Evolutionary conservation across 2,329 filamentous ascomycete species (phyloP).

Genomic region (Pseudovirgaria hyperparasitica): DNA sequence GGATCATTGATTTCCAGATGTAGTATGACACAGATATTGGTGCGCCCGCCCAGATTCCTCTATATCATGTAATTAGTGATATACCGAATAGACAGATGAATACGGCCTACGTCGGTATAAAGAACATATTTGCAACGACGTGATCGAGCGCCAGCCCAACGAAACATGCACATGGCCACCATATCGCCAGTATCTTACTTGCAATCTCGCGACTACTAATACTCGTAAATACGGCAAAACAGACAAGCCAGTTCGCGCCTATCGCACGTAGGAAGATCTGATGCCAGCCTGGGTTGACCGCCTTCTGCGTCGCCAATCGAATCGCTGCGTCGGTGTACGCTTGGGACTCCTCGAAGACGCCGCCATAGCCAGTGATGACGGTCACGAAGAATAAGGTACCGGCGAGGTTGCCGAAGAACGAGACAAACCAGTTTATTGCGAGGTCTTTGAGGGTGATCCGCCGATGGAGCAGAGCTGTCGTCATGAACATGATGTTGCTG

Average conservation of each 20-base stretch:
- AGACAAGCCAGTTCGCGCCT: constrained; percentile 34
- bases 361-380: constrained; percentile 16
- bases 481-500: constrained; percentile 13
- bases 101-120: constrained; percentile 18
- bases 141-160: constrained; percentile 42
- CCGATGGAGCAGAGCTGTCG: constrained; percentile 10
- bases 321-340: constrained; percentile 33
- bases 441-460: constrained; percentile 11
- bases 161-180: constrained; percentile 44
- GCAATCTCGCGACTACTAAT: constrained; percentile 37
- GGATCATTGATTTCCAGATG: constrained; percentile 46
- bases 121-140: constrained; percentile 46
- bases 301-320: constrained; percentile 36
- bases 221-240: constrained; percentile 37
- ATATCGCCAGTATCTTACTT: constrained; percentile 43
- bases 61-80: constrained; percentile 14
- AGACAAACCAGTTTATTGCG: constrained; percentile 14
- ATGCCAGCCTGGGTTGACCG: constrained; percentile 35
- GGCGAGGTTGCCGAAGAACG: constrained; percentile 19
- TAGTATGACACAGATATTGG: constrained; percentile 38
- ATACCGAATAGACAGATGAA: background rate
- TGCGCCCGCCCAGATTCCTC: constrained; percentile 37
- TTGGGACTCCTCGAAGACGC: constrained; percentile 16
- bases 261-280: constrained; percentile 43
- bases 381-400: constrained; percentile 17